Percentiles rank a stretch among this genome's conserved stretches.
These are phyloP conservation scores for Fraxinus quadrangulata DNA, from an alignment of 257 asterid genomes.

Conservation along the genomic window DNA sequence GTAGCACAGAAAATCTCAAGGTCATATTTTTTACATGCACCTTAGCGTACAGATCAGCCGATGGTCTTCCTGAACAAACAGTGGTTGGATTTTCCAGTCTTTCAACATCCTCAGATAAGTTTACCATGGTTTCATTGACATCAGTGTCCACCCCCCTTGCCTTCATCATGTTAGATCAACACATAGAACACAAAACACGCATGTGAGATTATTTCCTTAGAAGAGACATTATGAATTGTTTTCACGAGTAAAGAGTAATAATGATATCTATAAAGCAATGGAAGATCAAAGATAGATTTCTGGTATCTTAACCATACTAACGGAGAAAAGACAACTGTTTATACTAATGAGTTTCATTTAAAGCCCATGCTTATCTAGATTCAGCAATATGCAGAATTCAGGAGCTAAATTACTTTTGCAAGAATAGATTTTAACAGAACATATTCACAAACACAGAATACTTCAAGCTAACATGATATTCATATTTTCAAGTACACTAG, in stretches of 20 bases:
- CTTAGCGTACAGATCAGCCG: conserved; percentile 60
- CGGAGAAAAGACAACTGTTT: neutral
- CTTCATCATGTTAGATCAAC: conserved; percentile 43
- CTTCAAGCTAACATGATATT: too few species aligned
- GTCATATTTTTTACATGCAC: conserved; percentile 25
- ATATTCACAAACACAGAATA: too few species aligned
- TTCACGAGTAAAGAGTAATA: neutral
- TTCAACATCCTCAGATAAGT: conserved; percentile 49
- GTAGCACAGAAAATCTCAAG: conserved; percentile 19
- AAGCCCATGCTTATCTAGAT: neutral
- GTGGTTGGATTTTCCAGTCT: conserved; percentile 48
- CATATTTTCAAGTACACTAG: too few species aligned
- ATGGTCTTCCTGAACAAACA: conserved; percentile 56
- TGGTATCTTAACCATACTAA: neutral
- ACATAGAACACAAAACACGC: conserved; percentile 12
- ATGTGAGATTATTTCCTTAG: conserved; percentile 6
- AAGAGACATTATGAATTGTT: neutral
- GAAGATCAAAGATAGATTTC: too few species aligned
- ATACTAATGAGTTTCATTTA: neutral
- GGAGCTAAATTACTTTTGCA: too few species aligned
- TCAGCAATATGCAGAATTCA: too few species aligned
- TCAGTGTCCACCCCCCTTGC: conserved; percentile 51
- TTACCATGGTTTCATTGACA: conserved; percentile 36
- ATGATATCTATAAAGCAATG: too few species aligned
- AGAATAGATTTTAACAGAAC: too few species aligned